Conservation (phyloP, 805 yeast species). For the Maudiozyma barnettii region DNA sequence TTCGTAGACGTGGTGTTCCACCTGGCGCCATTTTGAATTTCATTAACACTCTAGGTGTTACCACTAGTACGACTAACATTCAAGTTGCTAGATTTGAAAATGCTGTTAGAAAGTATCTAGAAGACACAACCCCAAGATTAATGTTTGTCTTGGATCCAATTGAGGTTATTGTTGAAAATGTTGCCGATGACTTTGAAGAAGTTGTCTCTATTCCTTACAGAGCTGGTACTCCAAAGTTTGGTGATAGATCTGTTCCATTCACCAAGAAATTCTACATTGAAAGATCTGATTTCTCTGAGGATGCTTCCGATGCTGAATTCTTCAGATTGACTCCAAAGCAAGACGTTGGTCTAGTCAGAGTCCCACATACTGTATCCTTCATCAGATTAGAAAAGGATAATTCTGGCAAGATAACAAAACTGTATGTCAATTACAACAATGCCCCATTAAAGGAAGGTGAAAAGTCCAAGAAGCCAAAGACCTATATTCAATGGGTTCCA, state of each 20-base stretch:
- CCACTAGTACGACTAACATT: constrained; percentile 85
- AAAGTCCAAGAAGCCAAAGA: constrained; percentile 72
- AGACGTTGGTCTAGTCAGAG: constrained; percentile 88
- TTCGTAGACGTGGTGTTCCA: constrained; percentile 95
- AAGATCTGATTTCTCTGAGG: constrained; percentile 74
- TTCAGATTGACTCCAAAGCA: constrained; percentile 91
- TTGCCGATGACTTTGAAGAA: constrained; percentile 66
- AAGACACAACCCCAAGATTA: constrained; percentile 84
- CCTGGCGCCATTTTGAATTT: constrained; percentile 95
- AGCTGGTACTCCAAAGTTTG: constrained; percentile 73
- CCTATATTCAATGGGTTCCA: constrained; percentile 95
- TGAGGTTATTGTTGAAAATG: constrained; percentile 71
- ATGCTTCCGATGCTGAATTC: constrained; percentile 51
- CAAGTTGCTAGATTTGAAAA: constrained; percentile 85
- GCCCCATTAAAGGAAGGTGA: constrained; percentile 24
- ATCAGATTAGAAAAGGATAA: constrained; percentile 49
- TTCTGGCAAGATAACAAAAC: constrained; percentile 53
- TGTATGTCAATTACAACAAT: constrained; percentile 73
- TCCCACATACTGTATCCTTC: constrained; percentile 73
- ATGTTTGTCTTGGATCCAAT: constrained; percentile 90
- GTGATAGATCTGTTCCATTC: constrained; percentile 66
- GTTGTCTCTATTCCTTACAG: constrained; percentile 74
- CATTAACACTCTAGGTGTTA: constrained; percentile 92
- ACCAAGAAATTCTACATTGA: constrained; percentile 76
- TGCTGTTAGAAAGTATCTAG: constrained; percentile 79